Conservation (phyloP, 2,329 filamentous ascomycete genomes). For the Lachnellula cervina region DNA sequence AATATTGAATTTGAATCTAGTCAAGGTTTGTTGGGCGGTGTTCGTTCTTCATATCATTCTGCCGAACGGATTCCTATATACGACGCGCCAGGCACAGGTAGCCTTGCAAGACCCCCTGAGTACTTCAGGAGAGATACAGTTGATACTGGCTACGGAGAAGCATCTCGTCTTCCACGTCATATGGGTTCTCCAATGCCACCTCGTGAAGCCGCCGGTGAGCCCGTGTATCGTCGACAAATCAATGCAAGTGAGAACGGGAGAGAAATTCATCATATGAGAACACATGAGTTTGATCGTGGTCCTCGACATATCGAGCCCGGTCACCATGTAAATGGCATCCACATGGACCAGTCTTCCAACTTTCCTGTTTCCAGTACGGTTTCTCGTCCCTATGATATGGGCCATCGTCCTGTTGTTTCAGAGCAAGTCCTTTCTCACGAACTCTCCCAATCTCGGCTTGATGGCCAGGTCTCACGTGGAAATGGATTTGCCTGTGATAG, state of each 20-base stretch:
- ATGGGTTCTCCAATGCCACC: slow-evolving; percentile 10
- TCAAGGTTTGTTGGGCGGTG: slow-evolving; percentile 26
- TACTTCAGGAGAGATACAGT: slow-evolving; percentile 16
- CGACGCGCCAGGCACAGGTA: slow-evolving; percentile 19
- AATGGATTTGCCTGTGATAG: slow-evolving; percentile 22
- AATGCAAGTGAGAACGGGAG: slow-evolving; percentile 4
- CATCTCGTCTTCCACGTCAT: slow-evolving; percentile 7
- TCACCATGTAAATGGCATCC: slow-evolving; percentile 10
- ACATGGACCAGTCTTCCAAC: slow-evolving; percentile 16
- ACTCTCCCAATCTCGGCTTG: slow-evolving; percentile 30
- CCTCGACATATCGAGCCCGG: slow-evolving; percentile 16
- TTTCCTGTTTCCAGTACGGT: slow-evolving; percentile 17
- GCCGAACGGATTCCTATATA: slow-evolving; percentile 24
- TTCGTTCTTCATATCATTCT: slow-evolving; percentile 15
- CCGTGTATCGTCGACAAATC: slow-evolving; percentile 8
- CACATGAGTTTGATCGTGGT: slow-evolving; percentile 14
- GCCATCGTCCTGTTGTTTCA: slow-evolving; percentile 14
- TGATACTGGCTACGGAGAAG: slow-evolving; percentile 8
- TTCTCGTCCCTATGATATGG: slow-evolving; percentile 23
- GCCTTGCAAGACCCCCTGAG: slow-evolving; percentile 13
- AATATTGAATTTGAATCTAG: slow-evolving; percentile 13
- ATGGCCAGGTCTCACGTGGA: slow-evolving; percentile 13
- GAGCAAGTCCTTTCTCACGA: slow-evolving; percentile 26
- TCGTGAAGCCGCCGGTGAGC: slow-evolving; percentile 11
- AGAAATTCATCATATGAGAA: slow-evolving; percentile 6